These are phyloP conservation scores for Globisporangium echinulatum DNA, from an alignment of 352 stramenopile genomes.

Conservation along the genomic window DNA sequence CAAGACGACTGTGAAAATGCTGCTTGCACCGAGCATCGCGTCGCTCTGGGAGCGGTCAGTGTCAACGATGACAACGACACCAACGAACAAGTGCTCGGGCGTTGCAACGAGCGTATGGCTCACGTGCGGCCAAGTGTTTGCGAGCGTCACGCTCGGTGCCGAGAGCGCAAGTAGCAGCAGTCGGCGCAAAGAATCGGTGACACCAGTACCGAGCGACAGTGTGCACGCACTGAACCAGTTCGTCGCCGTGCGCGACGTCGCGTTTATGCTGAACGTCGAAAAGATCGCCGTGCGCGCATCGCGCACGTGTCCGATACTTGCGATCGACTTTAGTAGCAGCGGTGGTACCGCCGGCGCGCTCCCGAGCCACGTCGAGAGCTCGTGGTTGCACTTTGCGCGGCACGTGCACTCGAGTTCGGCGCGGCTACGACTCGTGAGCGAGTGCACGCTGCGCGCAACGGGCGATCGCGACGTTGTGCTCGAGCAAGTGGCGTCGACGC, in stretches of 20 bases:
- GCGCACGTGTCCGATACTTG: conserved; percentile 24
- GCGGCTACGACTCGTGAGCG: conserved; percentile 39
- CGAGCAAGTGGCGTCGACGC: conserved; percentile 15
- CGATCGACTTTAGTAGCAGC: conserved; percentile 34
- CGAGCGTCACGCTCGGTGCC: conserved; percentile 33
- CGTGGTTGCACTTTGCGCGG: conserved; percentile 41
- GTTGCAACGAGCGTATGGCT: conserved; percentile 35
- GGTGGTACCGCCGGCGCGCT: conserved; percentile 19
- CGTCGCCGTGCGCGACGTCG: conserved; percentile 22
- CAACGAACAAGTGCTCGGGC: neutral
- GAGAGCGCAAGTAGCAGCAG: conserved; percentile 14
- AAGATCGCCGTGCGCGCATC: conserved; percentile 50
- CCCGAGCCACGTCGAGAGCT: conserved; percentile 34
- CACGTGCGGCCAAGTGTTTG: conserved; percentile 56
- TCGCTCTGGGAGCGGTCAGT: conserved; percentile 41
- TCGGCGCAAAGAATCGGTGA: conserved; percentile 12
- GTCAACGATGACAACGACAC: neutral
- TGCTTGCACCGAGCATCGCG: conserved; percentile 54
- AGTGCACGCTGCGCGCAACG: conserved; percentile 48
- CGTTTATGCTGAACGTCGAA: conserved; percentile 63
- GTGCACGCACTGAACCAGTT: conserved; percentile 45
- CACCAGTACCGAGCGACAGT: conserved; percentile 1
- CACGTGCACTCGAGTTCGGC: conserved; percentile 35
- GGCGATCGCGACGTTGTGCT: conserved; percentile 36
- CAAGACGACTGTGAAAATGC: conserved; percentile 47